phyloP scores from a whole-genome alignment of 2,329 filamentous ascomycete species.

The Alternaria hordeiaustralica region DNA sequence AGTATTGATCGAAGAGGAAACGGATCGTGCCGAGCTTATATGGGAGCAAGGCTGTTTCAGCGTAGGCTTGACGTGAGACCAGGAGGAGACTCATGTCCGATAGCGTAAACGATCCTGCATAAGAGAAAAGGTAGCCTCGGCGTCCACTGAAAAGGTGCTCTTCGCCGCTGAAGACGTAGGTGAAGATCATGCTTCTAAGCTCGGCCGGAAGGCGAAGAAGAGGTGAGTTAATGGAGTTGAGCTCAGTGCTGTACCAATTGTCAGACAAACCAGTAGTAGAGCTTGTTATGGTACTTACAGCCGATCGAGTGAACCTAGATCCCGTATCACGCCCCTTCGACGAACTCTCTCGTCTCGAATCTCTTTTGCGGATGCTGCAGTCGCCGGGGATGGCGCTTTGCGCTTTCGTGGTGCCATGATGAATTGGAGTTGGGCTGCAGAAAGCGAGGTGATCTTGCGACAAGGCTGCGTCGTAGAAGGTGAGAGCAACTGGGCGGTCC shows the following conservation, averaged over 20 bases:
- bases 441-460: neutral
- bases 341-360: neutral
- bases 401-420: neutral
- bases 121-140: accelerated
- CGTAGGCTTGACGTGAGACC: neutral
- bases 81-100: neutral
- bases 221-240: neutral
- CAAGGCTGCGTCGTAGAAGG: neutral
- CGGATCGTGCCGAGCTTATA: neutral
- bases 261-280: accelerated
- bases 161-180: neutral
- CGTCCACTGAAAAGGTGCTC: accelerated
- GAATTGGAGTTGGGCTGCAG: neutral
- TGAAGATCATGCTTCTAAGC: neutral
- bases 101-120: neutral
- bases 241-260: neutral
- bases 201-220: neutral
- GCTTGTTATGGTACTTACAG: neutral
- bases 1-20: accelerated
- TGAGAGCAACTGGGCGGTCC: neutral
- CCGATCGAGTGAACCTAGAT: neutral
- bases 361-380: too few relatives aligned
- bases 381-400: accelerated
- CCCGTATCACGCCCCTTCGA: too few relatives aligned
- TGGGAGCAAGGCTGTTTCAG: accelerated